Evolutionary conservation across 495 filamentous ascomycete species (phyloP).

Genomic region (Penicillium canariense): DNA sequence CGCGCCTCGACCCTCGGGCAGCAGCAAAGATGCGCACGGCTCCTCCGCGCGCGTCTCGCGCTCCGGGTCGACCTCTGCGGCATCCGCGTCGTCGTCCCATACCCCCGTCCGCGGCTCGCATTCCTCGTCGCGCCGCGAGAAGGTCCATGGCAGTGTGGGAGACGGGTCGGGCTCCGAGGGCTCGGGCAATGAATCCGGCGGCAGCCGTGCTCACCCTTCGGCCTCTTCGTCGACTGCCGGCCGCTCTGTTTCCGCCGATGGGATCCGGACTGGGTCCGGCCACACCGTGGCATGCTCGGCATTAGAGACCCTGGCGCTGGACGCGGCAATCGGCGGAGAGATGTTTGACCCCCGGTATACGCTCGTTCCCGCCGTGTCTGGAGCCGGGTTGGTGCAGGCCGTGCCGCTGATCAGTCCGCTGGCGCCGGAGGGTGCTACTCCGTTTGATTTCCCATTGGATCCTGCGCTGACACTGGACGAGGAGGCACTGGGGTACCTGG

Average conservation of each 20-base stretch:
- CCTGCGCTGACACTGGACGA: conserved; percentile 18
- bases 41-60: conserved; percentile 15
- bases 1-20: conserved; percentile 32
- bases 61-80: conserved; percentile 17
- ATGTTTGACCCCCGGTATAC: conserved; percentile 25
- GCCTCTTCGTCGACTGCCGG: background rate
- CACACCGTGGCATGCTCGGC: conserved; percentile 10
- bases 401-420: conserved; percentile 22
- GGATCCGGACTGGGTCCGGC: background rate
- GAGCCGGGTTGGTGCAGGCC: conserved; percentile 6
- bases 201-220: background rate
- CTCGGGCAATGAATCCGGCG: conserved; percentile 15
- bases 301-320: conserved; percentile 5
- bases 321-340: conserved; percentile 8
- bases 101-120: conserved; percentile 1
- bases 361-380: conserved; percentile 10
- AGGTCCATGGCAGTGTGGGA: conserved; percentile 1
- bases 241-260: background rate
- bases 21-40: background rate
- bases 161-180: conserved; percentile 27
- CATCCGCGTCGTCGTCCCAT: conserved; percentile 12
- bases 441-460: conserved; percentile 27
- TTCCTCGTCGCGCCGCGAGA: conserved; percentile 8
- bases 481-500: conserved; percentile 16
- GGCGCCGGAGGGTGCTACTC: conserved; percentile 18